Base-by-base conservation (phyloP, 306 rosid genomes). In the Astragalus glycyphyllos region DNA sequence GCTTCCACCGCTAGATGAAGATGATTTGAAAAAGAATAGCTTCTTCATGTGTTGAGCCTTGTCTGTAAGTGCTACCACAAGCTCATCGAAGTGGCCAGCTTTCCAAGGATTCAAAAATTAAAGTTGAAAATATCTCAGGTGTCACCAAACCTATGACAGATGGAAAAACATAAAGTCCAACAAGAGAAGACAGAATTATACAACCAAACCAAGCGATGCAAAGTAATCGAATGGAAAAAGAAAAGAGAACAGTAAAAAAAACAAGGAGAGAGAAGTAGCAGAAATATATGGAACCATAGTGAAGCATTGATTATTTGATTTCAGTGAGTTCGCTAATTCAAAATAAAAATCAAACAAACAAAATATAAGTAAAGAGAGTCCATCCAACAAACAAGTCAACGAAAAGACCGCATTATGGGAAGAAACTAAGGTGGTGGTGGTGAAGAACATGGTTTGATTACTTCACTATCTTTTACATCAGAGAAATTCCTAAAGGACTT, bases 21-120 rank as follows among this genome's bases (percentile, higher is more conserved):
- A 87, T 38, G 97, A 84, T 81, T 85, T 87, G 74, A 94, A 91
- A 84, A 81, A 88, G 81, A 94, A 94, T 20, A 89, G 79, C 80
- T 87, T 90, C 96, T 86, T 94, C 98, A 94, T 90, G 59, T 58
- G 75, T 73, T 49, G 53, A 69, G 42, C 78, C 72, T 77, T 57
- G 11, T 65, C 74, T 31, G 12, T 61, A 67, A 60, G 46, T 61
- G 71, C 84, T 51, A 64, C 59, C 54, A 23, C 50, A 44, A 74
- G 81, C 38, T 77, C 85, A 84, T 77, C 55, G 71, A 81, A 73
- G 11, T 68, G 58, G 34, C 64, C 68, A 56, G 61, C 44, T 61
- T 68, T 38, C 67, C 32, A 65, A 65, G 44, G 58, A 67, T 45
- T 58, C 58, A 35, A 61, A 26, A 65, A 8, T 72, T 78, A 58